Base-by-base conservation (phyloP, 257 asterid genomes). In the Solanum arcanum region DNA sequence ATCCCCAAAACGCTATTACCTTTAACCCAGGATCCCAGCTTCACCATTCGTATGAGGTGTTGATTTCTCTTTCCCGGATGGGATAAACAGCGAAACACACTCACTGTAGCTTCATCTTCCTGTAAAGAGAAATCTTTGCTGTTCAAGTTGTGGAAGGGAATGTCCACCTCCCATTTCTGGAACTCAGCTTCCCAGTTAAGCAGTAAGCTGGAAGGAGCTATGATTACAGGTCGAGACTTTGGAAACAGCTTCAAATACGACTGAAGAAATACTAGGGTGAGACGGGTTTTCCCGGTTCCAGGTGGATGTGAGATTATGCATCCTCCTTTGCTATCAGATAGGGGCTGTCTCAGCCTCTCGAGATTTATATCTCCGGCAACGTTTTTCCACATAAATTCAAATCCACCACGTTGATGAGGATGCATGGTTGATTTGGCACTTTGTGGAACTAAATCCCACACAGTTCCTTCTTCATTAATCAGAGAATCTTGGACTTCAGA, bases 241-340 rank as follows among this genome's bases (percentile, higher is more conserved):
- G 35, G 35, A 33, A 33, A 33, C 35, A 33, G 35, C 35, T 33
- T 33, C 35, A 33, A 33, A 33, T 33, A 3, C 33, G 33, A 33
- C 35, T 33, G 35, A 33, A 33, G 35, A 33, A 33, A 3, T 31
- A 31, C 35, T 33, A 33, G 35, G 35, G 35, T 33, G 44, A 95
- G 92, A 23, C 93, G 92, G 81, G 96, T 93, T 89, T 96, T 94
- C 73, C 99, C 98, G 0, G 98, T 95, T 25, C 98, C 97, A 25
- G 98, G 99, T 8, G 94, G 97, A 80, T 96, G 99, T 6, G 97
- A 95, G 64, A 96, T 93, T 56, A 96, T 93, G 92, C 98, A 94
- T 86, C 99, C 97, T 10, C 91, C 87, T 47, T 97, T 95, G 2
- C 88, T 90, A 5, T 44, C 37, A 1, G 91, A 33, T 1, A 90